Evolutionary conservation across 2,329 filamentous ascomycete species (phyloP).

Genomic region (Neoscytalidium dimidiatum): DNA sequence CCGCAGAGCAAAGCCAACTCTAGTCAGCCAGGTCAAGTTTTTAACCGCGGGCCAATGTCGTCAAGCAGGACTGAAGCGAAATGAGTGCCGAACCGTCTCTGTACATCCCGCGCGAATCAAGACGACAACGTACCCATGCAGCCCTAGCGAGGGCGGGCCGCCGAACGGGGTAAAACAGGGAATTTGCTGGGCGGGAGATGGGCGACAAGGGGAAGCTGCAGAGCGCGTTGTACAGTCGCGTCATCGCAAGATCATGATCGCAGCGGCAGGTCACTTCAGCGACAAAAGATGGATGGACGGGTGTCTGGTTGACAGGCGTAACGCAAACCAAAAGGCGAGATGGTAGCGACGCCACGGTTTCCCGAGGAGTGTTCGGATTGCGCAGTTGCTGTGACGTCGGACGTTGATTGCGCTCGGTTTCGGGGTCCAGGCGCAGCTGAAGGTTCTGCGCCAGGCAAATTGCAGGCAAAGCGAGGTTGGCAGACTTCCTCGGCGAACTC

Average conservation of each 20-base stretch:
- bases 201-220: neutral
- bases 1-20: too few relatives aligned
- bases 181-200: neutral
- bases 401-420: neutral
- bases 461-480: neutral
- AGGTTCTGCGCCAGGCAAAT: neutral
- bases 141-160: neutral
- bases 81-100: neutral
- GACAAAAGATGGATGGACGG: neutral
- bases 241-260: neutral
- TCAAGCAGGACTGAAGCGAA: constrained; percentile 1
- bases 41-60: neutral
- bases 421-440: neutral
- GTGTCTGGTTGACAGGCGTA: neutral
- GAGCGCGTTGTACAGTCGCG: neutral
- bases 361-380: neutral
- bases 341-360: neutral
- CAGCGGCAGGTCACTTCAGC: neutral
- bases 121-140: neutral
- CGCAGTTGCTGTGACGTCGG: constrained; percentile 4
- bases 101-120: neutral
- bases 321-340: neutral
- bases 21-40: neutral
- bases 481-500: neutral
- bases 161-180: constrained; percentile 1